Conservation (phyloP, 1,284 basidiomycete species). For the Ganoderma sinense region DNA sequence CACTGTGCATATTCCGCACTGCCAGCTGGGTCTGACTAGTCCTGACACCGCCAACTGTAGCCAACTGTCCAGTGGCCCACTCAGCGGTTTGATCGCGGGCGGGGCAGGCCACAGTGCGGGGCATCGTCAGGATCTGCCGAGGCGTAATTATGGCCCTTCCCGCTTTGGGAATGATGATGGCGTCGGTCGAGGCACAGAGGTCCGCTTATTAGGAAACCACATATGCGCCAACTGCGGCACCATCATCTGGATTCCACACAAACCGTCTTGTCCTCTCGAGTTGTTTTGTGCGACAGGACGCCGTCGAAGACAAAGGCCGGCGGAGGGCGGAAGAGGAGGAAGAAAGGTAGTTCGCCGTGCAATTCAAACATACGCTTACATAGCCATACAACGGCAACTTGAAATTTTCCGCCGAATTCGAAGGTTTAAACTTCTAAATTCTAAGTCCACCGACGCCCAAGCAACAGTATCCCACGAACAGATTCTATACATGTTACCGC, state of each 20-base stretch:
- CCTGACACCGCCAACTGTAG: neutral
- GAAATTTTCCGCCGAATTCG: neutral
- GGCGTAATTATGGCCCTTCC: slow-evolving; percentile 14
- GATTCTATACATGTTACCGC: neutral
- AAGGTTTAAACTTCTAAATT: neutral
- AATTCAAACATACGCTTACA: neutral
- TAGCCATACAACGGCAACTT: neutral
- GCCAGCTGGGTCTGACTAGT: neutral
- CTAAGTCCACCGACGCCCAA: neutral
- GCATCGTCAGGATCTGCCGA: neutral
- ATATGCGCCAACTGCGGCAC: slow-evolving; percentile 3
- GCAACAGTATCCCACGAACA: neutral
- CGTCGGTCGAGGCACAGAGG: slow-evolving; percentile 24
- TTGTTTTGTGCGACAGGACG: neutral
- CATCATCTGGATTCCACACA: neutral
- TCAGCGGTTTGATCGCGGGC: slow-evolving; percentile 7
- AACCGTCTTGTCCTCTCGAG: neutral
- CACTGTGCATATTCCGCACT: neutral
- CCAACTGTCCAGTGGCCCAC: too few species aligned
- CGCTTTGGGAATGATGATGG: slow-evolving; percentile 29
- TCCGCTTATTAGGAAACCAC: slow-evolving; percentile 18
- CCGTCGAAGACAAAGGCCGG: neutral
- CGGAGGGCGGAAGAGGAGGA: neutral
- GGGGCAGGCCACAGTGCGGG: slow-evolving; percentile 7
- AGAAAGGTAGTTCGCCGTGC: neutral